Evolutionary conservation across 495 filamentous ascomycete genomes (phyloP).

Genomic region (Hyphodiscus hymeniophilus): DNA sequence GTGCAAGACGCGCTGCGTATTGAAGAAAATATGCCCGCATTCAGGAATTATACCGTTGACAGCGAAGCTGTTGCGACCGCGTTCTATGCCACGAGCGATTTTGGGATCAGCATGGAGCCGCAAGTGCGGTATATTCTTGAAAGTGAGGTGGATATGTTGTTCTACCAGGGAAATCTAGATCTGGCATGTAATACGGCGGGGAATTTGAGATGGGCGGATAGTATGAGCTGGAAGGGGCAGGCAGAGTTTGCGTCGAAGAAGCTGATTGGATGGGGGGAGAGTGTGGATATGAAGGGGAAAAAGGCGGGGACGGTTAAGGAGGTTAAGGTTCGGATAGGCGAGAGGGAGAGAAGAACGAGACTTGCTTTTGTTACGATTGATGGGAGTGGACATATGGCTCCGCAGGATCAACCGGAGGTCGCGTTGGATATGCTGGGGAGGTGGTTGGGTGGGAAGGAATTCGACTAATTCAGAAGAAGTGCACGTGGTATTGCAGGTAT

Average conservation of each 20-base stretch:
- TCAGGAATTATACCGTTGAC: constrained; percentile 11
- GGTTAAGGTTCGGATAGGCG: constrained; percentile 6
- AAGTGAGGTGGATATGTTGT: constrained; percentile 29
- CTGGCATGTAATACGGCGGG: constrained; percentile 39
- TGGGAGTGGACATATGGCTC: constrained; percentile 16
- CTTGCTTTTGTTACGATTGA: constrained; percentile 14
- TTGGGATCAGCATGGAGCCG: constrained; percentile 19
- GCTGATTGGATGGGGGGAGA: constrained; percentile 27
- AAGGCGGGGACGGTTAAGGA: constrained; percentile 12
- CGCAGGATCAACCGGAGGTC: constrained; percentile 30
- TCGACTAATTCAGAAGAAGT: no score
- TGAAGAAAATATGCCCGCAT: neutral
- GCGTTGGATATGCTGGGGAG: constrained; percentile 28
- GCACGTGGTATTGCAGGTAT: no score
- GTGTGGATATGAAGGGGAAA: constrained; percentile 8
- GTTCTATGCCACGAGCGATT: constrained; percentile 24
- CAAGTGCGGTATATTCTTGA: constrained; percentile 29
- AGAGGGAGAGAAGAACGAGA: constrained; percentile 7
- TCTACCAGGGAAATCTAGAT: constrained; percentile 40
- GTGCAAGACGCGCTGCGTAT: constrained; percentile 25
- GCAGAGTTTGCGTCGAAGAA: constrained; percentile 30
- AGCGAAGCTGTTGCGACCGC: constrained; percentile 20
- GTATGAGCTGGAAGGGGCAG: constrained; percentile 36
- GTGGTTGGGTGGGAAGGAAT: constrained; percentile 24
- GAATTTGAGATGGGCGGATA: constrained; percentile 31